Evolutionary conservation across 1,284 basidiomycete genomes (phyloP).

Genomic region (Ceratobasidium sp.): DNA sequence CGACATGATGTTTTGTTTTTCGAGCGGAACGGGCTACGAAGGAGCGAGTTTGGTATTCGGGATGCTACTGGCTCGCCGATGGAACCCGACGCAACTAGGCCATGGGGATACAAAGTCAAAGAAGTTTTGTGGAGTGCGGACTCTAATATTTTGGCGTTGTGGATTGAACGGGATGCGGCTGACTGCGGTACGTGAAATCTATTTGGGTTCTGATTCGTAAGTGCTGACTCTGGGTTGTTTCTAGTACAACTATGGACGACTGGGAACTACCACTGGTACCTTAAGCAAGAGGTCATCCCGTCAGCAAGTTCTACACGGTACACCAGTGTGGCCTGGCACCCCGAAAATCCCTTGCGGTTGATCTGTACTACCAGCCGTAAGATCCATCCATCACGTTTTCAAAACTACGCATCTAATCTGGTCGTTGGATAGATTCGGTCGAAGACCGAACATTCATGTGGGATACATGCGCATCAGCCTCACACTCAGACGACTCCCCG

Average conservation of each 20-base stretch:
- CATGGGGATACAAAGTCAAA: conserved; percentile 77
- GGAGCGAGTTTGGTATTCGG: conserved; percentile 88
- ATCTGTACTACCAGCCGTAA: conserved; percentile 73
- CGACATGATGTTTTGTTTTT: conserved; percentile 95
- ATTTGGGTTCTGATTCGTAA: background rate
- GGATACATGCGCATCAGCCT: conserved; percentile 79
- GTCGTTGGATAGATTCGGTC: conserved; percentile 57
- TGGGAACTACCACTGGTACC: conserved; percentile 97
- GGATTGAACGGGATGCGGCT: conserved; percentile 78
- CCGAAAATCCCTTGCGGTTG: conserved; percentile 80
- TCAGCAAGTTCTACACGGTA: conserved; percentile 67
- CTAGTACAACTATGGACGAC: conserved; percentile 95
- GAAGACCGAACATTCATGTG: conserved; percentile 79
- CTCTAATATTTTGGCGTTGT: conserved; percentile 87
- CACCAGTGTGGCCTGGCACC: conserved; percentile 86
- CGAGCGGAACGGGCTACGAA: conserved; percentile 93
- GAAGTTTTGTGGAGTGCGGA: conserved; percentile 92
- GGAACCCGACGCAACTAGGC: conserved; percentile 51
- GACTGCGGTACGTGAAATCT: conserved; percentile 72
- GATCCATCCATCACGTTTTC: background rate
- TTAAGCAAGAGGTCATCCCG: conserved; percentile 87
- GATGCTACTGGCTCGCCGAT: conserved; percentile 59
- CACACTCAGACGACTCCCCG: conserved; percentile 79
- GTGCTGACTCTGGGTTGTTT: background rate
- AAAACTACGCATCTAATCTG: conserved; percentile 3